Evolutionary conservation across 352 stramenopile species (phyloP).

Genomic region (Phytophthora colocasiae): DNA sequence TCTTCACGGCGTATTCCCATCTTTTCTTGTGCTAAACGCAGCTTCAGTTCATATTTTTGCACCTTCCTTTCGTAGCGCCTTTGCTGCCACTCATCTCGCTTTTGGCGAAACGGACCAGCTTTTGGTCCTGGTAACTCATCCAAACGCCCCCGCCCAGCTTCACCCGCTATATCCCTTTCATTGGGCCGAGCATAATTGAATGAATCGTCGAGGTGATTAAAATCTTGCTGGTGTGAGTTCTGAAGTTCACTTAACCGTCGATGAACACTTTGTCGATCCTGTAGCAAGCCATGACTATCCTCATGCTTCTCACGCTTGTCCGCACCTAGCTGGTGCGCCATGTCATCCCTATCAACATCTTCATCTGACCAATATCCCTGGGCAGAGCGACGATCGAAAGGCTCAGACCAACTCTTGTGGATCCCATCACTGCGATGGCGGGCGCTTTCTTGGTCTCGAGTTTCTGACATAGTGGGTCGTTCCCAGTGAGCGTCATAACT

Average conservation of each 20-base stretch:
- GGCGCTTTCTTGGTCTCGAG: background rate
- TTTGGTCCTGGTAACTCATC: background rate
- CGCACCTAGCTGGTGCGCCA: background rate
- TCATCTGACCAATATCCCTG: slow-evolving; percentile 21
- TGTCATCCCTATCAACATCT: background rate
- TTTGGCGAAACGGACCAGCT: slow-evolving; percentile 9
- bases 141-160: background rate
- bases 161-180: slow-evolving; percentile 11
- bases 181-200: background rate
- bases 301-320: background rate
- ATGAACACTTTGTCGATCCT: slow-evolving; percentile 6
- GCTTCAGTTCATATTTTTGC: slow-evolving; percentile 35
- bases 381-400: slow-evolving; percentile 4
- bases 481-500: slow-evolving; percentile 23
- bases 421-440: slow-evolving; percentile 13
- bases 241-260: slow-evolving; percentile 15
- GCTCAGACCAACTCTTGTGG: slow-evolving; percentile 36
- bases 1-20: slow-evolving; percentile 7
- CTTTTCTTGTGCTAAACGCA: slow-evolving; percentile 26
- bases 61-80: slow-evolving; percentile 27
- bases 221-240: background rate
- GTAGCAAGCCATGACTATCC: slow-evolving; percentile 1
- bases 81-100: slow-evolving; percentile 28
- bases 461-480: slow-evolving; percentile 3
- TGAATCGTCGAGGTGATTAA: background rate